Base-by-base conservation (phyloP, 2,329 filamentous ascomycete species). In the Colletotrichum tofieldiae region DNA sequence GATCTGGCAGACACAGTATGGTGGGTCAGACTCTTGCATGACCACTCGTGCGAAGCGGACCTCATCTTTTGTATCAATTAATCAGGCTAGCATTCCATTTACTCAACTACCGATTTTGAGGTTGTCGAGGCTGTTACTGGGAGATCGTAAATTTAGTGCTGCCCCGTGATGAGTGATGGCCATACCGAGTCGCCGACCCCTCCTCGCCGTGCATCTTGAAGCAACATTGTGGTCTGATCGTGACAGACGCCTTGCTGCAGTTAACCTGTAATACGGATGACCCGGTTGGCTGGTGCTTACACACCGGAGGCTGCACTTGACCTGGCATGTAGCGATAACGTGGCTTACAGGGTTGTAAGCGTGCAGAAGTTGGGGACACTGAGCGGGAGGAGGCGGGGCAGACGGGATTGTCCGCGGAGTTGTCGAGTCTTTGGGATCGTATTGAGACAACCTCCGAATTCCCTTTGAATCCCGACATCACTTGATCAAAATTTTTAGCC, bases 371-470 rank as follows among this genome's bases (percentile, higher is more conserved):
- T 45, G 54, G 35, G 47, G 26, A 29, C 26, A 35, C 6, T 12
- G 29, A 20, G 37, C 29, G 4, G 4, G 47, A 32, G 29, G 20
- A 23, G 6, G 20, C 26, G 7, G 43, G 20, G 29, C 4, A 20
- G n/a, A 37, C 45, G 62, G 67, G 47, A 23, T 47, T 54, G 32
- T 43, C 55, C 63, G 67, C 55, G 47, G 55, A 61, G 63, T 66
- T 61, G 39, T 41, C 12, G n/a, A 60, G 20, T 58, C n/a, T 56
- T 45, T n/a, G 29, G 29, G 2, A 11, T 20, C 29, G 41, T 41
- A 18, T 26, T n/a, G 26, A 6, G 51, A 20, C 18, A 14, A 43
- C 14, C 23, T 52, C 49, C 16, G 18, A 43, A 7, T 16, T 43
- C 29, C 29, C 29, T 18, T 6, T 20, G 26, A 7, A 12, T 20